These are phyloP conservation scores for Escallonia rubra DNA, from an alignment of 129 eudicot species.

Conservation along the genomic window DNA sequence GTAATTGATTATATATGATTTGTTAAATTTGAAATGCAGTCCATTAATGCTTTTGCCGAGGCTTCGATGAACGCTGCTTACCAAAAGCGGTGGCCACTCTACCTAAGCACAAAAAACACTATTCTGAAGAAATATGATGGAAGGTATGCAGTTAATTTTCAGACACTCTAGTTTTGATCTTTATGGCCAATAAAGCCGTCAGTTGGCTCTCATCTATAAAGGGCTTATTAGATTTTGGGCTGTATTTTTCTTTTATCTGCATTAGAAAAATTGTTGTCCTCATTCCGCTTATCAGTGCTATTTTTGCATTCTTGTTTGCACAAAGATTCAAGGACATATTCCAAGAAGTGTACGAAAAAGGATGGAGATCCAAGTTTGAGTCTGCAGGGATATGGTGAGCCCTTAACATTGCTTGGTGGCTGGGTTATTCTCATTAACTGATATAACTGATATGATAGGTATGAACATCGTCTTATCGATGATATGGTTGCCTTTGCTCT, in stretches of 20 bases:
- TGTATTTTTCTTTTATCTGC: not conserved
- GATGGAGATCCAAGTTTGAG: constrained; percentile 78
- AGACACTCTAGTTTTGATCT: too few relatives aligned
- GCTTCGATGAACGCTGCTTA: constrained; percentile 89
- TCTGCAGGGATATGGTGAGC: constrained; percentile 85
- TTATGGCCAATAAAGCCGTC: too few relatives aligned
- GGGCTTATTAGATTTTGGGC: not conserved
- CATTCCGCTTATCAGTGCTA: too few relatives aligned
- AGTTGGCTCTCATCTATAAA: not conserved
- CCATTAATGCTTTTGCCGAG: constrained; percentile 80
- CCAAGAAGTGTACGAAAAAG: constrained; percentile 85
- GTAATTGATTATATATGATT: not conserved
- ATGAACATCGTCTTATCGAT: constrained; percentile 97
- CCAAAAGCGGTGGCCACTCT: constrained; percentile 89
- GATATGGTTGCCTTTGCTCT: constrained; percentile 99
- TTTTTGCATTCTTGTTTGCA: constrained; percentile 1
- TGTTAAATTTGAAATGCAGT: constrained; percentile 32
- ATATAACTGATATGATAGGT: constrained; percentile 39
- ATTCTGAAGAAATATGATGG: constrained; percentile 93
- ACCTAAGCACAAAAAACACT: constrained; percentile 93
- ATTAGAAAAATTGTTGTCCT: too few relatives aligned
- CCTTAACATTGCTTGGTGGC: not conserved
- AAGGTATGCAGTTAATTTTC: constrained; percentile 37
- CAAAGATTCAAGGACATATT: constrained; percentile 93
- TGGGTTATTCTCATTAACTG: not conserved